Base-by-base conservation (phyloP, 441 rosid genomes). In the Pelargonium cotyledonis region DNA sequence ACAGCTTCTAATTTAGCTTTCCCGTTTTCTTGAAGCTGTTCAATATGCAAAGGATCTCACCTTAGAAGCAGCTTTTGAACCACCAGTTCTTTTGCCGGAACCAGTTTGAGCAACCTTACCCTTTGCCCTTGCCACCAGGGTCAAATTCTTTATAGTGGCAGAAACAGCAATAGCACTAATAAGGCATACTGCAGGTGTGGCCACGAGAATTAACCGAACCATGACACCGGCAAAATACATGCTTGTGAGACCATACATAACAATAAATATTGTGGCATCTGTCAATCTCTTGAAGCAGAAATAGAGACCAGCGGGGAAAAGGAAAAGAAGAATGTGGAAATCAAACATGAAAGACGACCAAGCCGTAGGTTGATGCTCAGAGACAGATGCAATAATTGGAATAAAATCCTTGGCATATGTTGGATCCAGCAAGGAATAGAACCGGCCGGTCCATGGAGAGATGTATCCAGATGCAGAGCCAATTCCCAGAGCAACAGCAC, bases 331-430 rank as follows among this genome's bases (percentile, higher is more conserved):
- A 70, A 92, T 95, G 70, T 92, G 99, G 75, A 87, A 95, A 69
- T 95, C 99, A 77, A 92, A 95, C 99, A 92, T 92, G 87, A 92
- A 95, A 66, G 99, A 95, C 44, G 99, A 95, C 98, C 99, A 95
- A 0, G 99, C 99, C 0, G 99, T 95, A 61, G 99, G 99, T 80
- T 95, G 99, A 86, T 95, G 99, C 88, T 95, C 98, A 18, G 99
- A 95, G 64, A 95, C 99, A 67, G 99, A 95, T 15, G 99, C 99
- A 76, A 92, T 95, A 55, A 92, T 95, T 51, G 99, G 99, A 68
- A 92, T 95, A 72, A 92, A 95, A 83, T 88, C 98, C 83, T 95
- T 95, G 1, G 99, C 98, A 1, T 95, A 94, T 5, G 99, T 95
- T 2, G 99, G 99, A 73, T 95, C 99, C 77, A 92, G 86, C 77